A percentile compares a stretch with the other conserved stretches of the same genome.
phyloP scores from a whole-genome alignment of 1,284 basidiomycete genomes.

The Salmacisia buchloeana region DNA sequence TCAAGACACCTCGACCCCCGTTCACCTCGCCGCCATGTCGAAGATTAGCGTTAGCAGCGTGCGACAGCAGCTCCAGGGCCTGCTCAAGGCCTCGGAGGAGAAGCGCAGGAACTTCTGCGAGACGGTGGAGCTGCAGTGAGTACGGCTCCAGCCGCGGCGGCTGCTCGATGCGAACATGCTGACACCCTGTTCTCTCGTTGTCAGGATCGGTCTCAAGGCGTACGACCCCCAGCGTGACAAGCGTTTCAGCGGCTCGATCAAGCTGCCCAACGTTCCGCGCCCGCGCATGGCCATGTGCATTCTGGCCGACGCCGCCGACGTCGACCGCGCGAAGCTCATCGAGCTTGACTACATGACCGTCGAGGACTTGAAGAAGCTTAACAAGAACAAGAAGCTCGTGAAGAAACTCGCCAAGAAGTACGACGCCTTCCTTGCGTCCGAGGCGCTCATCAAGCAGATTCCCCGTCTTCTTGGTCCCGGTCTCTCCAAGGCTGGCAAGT shows the following conservation, averaged over 20 bases:
- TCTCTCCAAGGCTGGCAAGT: conserved; percentile 99
- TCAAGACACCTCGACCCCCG: neutral
- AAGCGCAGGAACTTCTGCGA: conserved; percentile 50
- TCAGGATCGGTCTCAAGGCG: conserved; percentile 50
- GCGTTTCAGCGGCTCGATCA: conserved; percentile 53
- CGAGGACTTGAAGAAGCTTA: conserved; percentile 98
- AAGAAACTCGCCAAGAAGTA: conserved; percentile 99
- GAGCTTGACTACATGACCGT: conserved; percentile 96
- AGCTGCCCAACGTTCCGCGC: conserved; percentile 91
- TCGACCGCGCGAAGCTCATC: conserved; percentile 96
- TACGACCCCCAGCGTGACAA: conserved; percentile 52
- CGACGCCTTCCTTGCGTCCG: conserved; percentile 97
- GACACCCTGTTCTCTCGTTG: neutral
- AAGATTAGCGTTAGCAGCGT: conserved; percentile 8
- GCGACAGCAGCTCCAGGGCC: conserved; percentile 8
- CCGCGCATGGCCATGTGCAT: conserved; percentile 99
- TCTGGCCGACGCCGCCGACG: conserved; percentile 96
- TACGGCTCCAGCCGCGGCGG: neutral
- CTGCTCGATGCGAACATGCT: neutral
- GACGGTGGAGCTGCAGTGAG: conserved; percentile 48
- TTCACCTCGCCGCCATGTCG: conserved; percentile 5
- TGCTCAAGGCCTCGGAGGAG: conserved; percentile 44
- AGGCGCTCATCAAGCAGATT: conserved; percentile 98
- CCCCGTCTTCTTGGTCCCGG: conserved; percentile 98
- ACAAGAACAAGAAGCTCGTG: conserved; percentile 99